Base-by-base conservation (phyloP, 2,329 filamentous ascomycete species). In the Gnomoniopsis sp. region DNA sequence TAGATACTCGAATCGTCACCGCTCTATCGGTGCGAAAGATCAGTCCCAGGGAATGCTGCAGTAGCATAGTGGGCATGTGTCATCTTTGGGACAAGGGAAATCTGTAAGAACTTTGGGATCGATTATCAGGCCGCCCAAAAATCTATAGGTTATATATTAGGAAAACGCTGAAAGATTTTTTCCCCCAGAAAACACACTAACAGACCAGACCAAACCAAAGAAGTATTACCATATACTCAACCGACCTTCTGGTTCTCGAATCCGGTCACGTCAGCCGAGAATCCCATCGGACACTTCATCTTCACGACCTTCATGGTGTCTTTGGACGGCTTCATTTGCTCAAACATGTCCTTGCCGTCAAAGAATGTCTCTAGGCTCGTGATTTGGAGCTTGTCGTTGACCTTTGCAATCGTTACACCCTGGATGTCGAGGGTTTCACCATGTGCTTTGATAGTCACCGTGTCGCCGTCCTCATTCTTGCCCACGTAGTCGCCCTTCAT, bases 401-500 rank as follows among this genome's bases (percentile, higher is more conserved):
- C 80, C 21, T 77, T 77, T 12, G 86, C 87, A 15, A 88, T 77
- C 0, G 83, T 84, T 36, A 88, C 74, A 4, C 86, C 86, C 68
- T 85, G 76, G 58, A 89, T 86, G 62, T 88, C 84, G 59, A 89
- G 86, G 2, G 71, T 59, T 0, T 81, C 80, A 36, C 83, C 83
- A 63, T 88, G 84, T 1, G 85, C 83, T 68, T 85, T 84, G 53
- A 82, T 79, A 0, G 75, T 82, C 38, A 88, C 79, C 61, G 86
- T 88, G 64, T 88, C 82, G 7, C 82, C 85, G 62, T 69, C 87
- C 85, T 84, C 77, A 63, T 88, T 87, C 56, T 82, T 77, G 1
- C 84, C 85, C 1, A 84, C 79, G 68, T 89, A 89, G 66, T 88
- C 86, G 61, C 81, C 82, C 73, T 82, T 83, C 82, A 89, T 88